Conservation (phyloP, 2,329 filamentous ascomycete species). For the Neonectria sp. region DNA sequence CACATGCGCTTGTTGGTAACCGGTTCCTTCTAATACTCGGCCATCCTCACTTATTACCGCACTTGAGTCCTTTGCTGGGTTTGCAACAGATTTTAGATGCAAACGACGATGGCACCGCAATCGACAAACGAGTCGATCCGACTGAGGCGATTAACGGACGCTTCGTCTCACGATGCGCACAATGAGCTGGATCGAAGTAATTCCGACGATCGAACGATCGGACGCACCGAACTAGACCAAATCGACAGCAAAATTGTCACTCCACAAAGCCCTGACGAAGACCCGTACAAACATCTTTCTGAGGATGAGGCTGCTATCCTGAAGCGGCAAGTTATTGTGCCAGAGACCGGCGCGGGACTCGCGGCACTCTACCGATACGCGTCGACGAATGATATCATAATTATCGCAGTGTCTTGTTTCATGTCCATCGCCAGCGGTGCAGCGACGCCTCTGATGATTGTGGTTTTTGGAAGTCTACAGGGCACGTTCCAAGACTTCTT, state of each 20-base stretch:
- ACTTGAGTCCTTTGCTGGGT: neutral
- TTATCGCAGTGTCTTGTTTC: slow-evolving; percentile 70
- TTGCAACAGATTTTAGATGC: neutral
- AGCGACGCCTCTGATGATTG: slow-evolving; percentile 80
- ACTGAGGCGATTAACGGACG: neutral
- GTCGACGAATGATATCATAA: slow-evolving; percentile 69
- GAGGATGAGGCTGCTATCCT: slow-evolving; percentile 74
- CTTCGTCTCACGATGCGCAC: neutral
- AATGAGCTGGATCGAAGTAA: neutral
- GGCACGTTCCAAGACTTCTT: slow-evolving; percentile 76
- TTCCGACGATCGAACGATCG: neutral
- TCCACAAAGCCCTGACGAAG: neutral
- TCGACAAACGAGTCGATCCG: neutral
- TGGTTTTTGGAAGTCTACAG: slow-evolving; percentile 81
- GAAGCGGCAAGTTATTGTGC: slow-evolving; percentile 74
- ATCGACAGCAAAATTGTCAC: neutral
- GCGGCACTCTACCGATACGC: slow-evolving; percentile 77
- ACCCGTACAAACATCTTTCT: slow-evolving; percentile 50
- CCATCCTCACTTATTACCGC: neutral
- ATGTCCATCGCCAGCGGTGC: slow-evolving; percentile 77
- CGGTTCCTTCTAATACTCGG: neutral
- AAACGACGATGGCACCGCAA: neutral
- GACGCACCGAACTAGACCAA: neutral
- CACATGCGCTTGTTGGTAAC: neutral
- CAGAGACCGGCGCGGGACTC: slow-evolving; percentile 72